phyloP scores from a whole-genome alignment of 805 yeast species.

The Osmozyma mogii region DNA sequence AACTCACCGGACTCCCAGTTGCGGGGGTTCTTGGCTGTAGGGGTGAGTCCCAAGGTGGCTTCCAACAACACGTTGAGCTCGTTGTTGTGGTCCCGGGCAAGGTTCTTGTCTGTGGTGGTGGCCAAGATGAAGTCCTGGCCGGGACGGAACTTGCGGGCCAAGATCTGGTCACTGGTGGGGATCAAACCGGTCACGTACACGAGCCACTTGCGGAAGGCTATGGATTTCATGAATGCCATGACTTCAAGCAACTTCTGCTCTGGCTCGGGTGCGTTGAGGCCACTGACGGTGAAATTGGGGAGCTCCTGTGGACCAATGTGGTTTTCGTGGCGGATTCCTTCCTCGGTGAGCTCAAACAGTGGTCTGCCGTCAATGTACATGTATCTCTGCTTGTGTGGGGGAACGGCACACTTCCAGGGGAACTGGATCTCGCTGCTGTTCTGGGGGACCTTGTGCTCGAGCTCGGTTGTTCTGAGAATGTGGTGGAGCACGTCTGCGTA shows the following conservation, averaged over 20 bases:
- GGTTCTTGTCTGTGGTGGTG: constrained; percentile 43
- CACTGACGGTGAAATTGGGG: constrained; percentile 40
- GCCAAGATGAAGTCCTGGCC: constrained; percentile 93
- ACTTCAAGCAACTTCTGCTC: constrained; percentile 43
- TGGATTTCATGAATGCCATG: constrained; percentile 50
- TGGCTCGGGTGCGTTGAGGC: constrained; percentile 10
- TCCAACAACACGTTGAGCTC: constrained; percentile 50
- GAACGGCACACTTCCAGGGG: constrained; percentile 90
- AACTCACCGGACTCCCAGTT: constrained; percentile 86
- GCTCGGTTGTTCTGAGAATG: constrained; percentile 48
- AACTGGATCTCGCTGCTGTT: constrained; percentile 42
- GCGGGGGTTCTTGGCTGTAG: constrained; percentile 41
- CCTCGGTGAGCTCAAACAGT: constrained; percentile 24
- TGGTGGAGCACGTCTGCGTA: constrained; percentile 41
- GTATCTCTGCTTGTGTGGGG: constrained; percentile 89
- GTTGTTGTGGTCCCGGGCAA: constrained; percentile 25
- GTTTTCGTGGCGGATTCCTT: constrained; percentile 21
- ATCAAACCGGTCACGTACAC: constrained; percentile 50
- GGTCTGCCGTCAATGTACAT: constrained; percentile 69
- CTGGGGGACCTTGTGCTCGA: constrained; percentile 54
- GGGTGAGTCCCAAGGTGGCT: constrained; percentile 77
- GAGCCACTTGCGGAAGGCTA: constrained; percentile 65
- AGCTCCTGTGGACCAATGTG: constrained; percentile 40
- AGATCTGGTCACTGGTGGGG: constrained; percentile 56
- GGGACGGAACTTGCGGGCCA: constrained; percentile 86